phyloP scores from a whole-genome alignment of 495 filamentous ascomycete genomes.

The Penicillium paxilli region DNA sequence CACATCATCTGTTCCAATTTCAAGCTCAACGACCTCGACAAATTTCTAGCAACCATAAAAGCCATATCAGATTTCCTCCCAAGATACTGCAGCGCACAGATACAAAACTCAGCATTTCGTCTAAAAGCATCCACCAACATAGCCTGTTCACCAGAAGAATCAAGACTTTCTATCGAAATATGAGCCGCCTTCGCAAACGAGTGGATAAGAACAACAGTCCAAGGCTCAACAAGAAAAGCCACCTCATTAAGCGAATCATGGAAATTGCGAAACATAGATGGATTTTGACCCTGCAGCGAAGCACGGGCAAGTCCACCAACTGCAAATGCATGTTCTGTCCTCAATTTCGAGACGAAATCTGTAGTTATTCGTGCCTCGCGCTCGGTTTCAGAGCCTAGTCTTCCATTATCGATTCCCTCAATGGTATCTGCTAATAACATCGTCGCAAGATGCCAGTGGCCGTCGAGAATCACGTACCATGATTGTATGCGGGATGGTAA shows the following conservation, averaged over 20 bases:
- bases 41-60: slow-evolving; percentile 16
- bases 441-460: slow-evolving; percentile 48
- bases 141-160: slow-evolving; percentile 2
- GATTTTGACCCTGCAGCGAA: slow-evolving; percentile 22
- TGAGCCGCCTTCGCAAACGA: slow-evolving; percentile 41
- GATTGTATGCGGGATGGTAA: slow-evolving; percentile 45
- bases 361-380: slow-evolving; percentile 27
- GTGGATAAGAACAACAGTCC: slow-evolving; percentile 46
- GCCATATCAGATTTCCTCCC: slow-evolving; percentile 51
- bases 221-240: slow-evolving; percentile 47
- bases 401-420: slow-evolving; percentile 37
- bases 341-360: slow-evolving; percentile 27
- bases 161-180: slow-evolving; percentile 24
- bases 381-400: slow-evolving; percentile 21
- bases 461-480: slow-evolving; percentile 47
- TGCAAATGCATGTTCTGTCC: slow-evolving; percentile 31
- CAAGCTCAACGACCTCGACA: slow-evolving; percentile 13
- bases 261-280: slow-evolving; percentile 14
- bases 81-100: slow-evolving; percentile 41
- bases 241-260: slow-evolving; percentile 32
- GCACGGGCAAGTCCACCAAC: slow-evolving; percentile 39
- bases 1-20: background rate
- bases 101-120: slow-evolving; percentile 31
- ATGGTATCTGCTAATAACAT: slow-evolving; percentile 47
- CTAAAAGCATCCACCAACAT: slow-evolving; percentile 11